Evolutionary conservation across 331 rosid species (phyloP).

Genomic region (Acacia pycnantha): DNA sequence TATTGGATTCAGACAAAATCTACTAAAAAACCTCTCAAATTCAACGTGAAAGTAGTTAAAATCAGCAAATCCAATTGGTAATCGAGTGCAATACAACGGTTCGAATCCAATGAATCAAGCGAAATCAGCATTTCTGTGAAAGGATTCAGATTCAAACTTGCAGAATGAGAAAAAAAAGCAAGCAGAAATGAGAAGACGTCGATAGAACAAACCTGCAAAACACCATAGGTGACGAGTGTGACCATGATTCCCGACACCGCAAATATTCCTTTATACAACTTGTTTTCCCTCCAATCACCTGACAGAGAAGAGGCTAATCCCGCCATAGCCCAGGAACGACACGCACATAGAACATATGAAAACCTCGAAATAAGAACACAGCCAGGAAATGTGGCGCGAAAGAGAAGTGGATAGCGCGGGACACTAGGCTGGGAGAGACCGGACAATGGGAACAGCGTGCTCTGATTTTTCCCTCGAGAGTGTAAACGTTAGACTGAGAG

Average conservation of each 20-base stretch:
- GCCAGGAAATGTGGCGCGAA: constrained; percentile 2
- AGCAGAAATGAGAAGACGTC: not conserved
- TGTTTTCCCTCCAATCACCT: constrained; percentile 35
- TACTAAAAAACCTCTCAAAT: not conserved
- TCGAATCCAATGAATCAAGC: not conserved
- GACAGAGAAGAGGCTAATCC: constrained; percentile 40
- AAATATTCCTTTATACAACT: constrained; percentile 59
- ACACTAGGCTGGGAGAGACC: constrained; percentile 34
- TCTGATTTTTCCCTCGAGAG: not conserved
- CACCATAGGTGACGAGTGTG: constrained; percentile 91
- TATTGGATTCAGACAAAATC: not conserved
- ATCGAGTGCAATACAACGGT: not conserved
- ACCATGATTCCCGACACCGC: constrained; percentile 88
- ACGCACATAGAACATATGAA: constrained; percentile 9
- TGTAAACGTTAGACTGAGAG: not conserved
- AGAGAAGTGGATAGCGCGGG: not conserved
- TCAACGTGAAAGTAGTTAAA: not conserved
- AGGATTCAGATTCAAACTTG: not conserved
- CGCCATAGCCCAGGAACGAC: constrained; percentile 49
- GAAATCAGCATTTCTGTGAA: constrained; percentile 17
- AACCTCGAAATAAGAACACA: not conserved
- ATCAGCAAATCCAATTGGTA: not conserved
- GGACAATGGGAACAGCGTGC: not conserved
- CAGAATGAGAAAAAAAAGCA: not conserved
- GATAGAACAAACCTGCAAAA: constrained; percentile 68